phyloP scores from a whole-genome alignment of 1,284 basidiomycete genomes.

The Rhizopogon parksii region DNA sequence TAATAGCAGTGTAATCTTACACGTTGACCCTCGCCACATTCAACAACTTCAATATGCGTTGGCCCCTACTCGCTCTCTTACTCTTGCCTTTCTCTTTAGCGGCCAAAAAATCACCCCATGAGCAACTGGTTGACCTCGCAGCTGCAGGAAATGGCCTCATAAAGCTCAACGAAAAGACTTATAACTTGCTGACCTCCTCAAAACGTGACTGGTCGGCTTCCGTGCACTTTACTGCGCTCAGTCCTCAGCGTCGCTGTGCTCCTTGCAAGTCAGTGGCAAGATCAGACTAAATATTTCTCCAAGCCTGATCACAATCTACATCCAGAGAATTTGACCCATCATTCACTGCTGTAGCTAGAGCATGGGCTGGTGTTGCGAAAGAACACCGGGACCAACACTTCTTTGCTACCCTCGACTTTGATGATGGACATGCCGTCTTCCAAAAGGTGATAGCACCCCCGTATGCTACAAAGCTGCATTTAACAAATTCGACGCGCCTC shows the following conservation, averaged over 20 bases:
- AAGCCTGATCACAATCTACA: neutral
- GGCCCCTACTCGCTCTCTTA: slow-evolving; percentile 40
- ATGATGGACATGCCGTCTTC: slow-evolving; percentile 68
- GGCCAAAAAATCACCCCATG: slow-evolving; percentile 33
- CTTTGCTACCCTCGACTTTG: slow-evolving; percentile 89
- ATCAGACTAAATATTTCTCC: neutral
- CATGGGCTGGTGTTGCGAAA: slow-evolving; percentile 62
- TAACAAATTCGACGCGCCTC: slow-evolving; percentile 8
- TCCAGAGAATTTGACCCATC: slow-evolving; percentile 78
- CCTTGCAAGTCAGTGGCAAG: slow-evolving; percentile 61
- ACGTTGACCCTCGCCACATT: slow-evolving; percentile 18
- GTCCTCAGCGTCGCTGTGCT: slow-evolving; percentile 67
- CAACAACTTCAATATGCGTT: slow-evolving; percentile 29
- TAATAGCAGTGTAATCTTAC: slow-evolving; percentile 1
- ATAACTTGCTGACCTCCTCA: slow-evolving; percentile 67
- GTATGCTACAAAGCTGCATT: neutral
- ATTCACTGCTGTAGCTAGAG: slow-evolving; percentile 71
- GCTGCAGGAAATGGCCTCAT: slow-evolving; percentile 71
- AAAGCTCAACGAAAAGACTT: slow-evolving; percentile 67
- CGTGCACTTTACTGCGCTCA: slow-evolving; percentile 82
- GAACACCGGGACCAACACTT: slow-evolving; percentile 74
- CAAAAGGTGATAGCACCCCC: slow-evolving; percentile 53
- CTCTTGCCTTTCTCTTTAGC: slow-evolving; percentile 39
- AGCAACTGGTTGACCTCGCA: slow-evolving; percentile 60
- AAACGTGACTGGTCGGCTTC: slow-evolving; percentile 80